Conservation (phyloP, 805 yeast species). For the Yamadazyma phyllophila region DNA sequence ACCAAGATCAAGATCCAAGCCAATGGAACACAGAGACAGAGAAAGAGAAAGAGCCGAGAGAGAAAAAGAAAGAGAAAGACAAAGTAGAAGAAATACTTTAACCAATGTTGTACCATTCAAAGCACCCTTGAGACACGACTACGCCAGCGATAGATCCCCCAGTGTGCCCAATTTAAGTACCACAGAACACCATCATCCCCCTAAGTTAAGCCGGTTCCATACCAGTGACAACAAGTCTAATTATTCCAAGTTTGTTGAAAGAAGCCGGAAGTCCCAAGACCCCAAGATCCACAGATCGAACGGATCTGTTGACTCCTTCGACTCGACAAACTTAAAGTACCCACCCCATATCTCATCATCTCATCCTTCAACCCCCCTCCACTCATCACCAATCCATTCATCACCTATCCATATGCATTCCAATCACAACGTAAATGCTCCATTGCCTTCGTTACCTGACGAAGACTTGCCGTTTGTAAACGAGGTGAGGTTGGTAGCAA, state of each 20-base stretch:
- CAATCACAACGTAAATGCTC: slow-evolving; percentile 1
- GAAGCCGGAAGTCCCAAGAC: slow-evolving; percentile 6
- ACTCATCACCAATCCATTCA: slow-evolving; percentile 1
- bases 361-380: not conserved
- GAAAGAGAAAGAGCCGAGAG: slow-evolving; percentile 1
- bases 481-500: slow-evolving; percentile 27
- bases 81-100: slow-evolving; percentile 16
- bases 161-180: slow-evolving; percentile 19
- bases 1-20: slow-evolving; percentile 1
- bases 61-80: slow-evolving; percentile 3
- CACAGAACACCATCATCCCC: slow-evolving; percentile 11
- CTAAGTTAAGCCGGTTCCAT: slow-evolving; percentile 17
- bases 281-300: slow-evolving; percentile 6
- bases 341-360: slow-evolving; percentile 1
- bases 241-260: slow-evolving; percentile 12
- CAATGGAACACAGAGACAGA: slow-evolving; percentile 3
- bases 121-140: slow-evolving; percentile 9
- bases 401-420: not conserved
- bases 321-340: slow-evolving; percentile 10
- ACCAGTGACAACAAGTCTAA: slow-evolving; percentile 15
- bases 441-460: slow-evolving; percentile 15
- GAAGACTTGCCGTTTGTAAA: slow-evolving; percentile 39
- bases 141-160: slow-evolving; percentile 9
- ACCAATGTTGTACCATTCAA: slow-evolving; percentile 25
- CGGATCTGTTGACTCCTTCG: slow-evolving; percentile 13